Percentiles rank a stretch among this genome's conserved stretches.
Evolutionary conservation across 2,329 filamentous ascomycete species (phyloP).

Genomic region (Knufia petricola): DNA sequence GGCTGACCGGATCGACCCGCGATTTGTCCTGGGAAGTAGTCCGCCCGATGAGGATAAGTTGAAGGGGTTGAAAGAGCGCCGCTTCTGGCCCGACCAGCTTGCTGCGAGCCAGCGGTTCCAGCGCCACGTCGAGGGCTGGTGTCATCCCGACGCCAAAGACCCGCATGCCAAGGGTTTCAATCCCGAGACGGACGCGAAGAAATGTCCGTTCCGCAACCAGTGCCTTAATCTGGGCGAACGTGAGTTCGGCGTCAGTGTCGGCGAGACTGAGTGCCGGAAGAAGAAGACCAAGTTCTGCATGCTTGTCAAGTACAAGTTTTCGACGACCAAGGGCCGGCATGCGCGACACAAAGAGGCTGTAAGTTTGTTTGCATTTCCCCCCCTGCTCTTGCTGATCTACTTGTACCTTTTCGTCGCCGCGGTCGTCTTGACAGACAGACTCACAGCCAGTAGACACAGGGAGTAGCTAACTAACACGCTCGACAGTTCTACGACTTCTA

Average conservation of each 20-base stretch:
- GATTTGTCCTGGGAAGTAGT: background rate
- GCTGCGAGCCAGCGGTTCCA: background rate
- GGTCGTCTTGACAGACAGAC: too few relatives aligned
- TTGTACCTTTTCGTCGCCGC: too few relatives aligned
- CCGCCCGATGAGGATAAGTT: background rate
- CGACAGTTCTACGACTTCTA: conserved; percentile 1
- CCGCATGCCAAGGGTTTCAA: background rate
- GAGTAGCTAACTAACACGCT: too few relatives aligned
- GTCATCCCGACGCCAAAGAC: background rate
- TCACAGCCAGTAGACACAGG: too few relatives aligned
- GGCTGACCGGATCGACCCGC: background rate
- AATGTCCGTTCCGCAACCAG: background rate
- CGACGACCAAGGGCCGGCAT: background rate
- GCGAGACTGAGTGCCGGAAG: too few relatives aligned
- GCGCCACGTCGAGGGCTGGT: background rate
- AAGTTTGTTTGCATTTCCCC: background rate
- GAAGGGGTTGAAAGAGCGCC: background rate
- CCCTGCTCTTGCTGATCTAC: background rate
- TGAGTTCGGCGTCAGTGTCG: too few relatives aligned
- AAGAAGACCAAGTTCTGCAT: background rate
- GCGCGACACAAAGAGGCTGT: background rate
- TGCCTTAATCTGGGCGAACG: too few relatives aligned
- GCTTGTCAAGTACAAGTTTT: background rate
- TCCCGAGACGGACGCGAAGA: background rate
- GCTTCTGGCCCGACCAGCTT: background rate